These are phyloP conservation scores for Trichosporon sp. DNA, from an alignment of 1,284 basidiomycete genomes.

Conservation along the genomic window DNA sequence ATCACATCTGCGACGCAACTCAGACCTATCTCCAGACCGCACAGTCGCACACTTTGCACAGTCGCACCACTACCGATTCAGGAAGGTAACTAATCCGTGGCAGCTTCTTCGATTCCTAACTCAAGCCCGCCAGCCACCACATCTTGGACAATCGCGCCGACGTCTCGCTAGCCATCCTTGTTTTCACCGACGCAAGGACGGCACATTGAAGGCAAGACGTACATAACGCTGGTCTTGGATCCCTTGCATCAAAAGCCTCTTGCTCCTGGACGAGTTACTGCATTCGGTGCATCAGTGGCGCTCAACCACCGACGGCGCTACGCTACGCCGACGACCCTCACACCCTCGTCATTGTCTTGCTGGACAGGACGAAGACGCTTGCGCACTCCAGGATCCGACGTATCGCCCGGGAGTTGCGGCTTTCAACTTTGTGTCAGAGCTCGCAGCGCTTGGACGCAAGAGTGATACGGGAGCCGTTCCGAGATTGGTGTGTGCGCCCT, in stretches of 20 bases:
- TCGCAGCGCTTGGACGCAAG: neutral
- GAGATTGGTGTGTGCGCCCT: neutral
- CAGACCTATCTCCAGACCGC: neutral
- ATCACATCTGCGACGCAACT: neutral
- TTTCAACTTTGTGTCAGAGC: neutral
- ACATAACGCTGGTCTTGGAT: slow-evolving; percentile 14
- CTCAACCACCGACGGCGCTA: neutral
- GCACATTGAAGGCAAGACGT: neutral
- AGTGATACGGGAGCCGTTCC: neutral
- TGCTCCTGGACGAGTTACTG: neutral
- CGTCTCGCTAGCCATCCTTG: slow-evolving; percentile 8
- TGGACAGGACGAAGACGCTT: slow-evolving; percentile 6
- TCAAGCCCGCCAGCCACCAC: neutral
- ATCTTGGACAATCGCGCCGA: slow-evolving; percentile 6
- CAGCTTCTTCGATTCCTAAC: neutral
- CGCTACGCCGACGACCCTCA: neutral
- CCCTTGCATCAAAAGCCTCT: neutral
- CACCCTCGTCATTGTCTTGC: slow-evolving; percentile 17
- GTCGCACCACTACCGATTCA: neutral
- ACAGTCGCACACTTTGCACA: neutral
- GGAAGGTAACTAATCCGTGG: neutral
- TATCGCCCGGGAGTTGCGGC: neutral
- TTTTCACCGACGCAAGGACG: neutral
- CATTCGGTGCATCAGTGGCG: neutral
- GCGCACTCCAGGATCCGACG: neutral